Base-by-base conservation (phyloP, 2,329 filamentous ascomycete genomes). In the Colletotrichum sp. region DNA sequence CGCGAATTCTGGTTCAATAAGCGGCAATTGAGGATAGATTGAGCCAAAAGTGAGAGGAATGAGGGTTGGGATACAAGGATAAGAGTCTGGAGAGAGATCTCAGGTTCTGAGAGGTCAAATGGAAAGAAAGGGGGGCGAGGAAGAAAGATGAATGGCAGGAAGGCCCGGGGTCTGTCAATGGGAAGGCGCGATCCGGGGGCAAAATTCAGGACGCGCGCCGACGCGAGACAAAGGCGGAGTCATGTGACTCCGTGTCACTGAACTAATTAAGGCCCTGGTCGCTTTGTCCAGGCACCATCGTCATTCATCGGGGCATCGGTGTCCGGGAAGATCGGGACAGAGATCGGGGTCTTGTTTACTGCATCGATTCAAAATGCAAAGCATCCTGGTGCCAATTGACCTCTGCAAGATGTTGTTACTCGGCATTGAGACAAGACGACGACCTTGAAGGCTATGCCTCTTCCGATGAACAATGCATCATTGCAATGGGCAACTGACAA, bases 221-320 rank as follows among this genome's bases (percentile, higher is more conserved):
- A 85, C 84, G 83, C 84, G 84, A 85, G 80, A 79, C 71, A 63
- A 78, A 72, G 81, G 79, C 83, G 84, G 76, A 76, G 77, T 85
- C 84, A 85, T 83, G 82, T 68, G 78, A 71, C 19, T 27, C 77
- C 75, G 74, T 76, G 80, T 74, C 34, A 16, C 8, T 27, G 36
- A 22, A 44, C 13, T 30, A 48, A 73, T 76, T 44, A 39, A 55
- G 15, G 15, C 28, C 22, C 70, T n/a, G 52, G 44, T n/a, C 44
- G 44, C 59, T 67, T 36, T 68, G 25, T 30, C 59, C 30, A 59
- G 44, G 63, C 55, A 75, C n/a, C n/a, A 34, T 65, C 74, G 64
- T 76, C 74, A 48, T 48, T 48, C 11, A 48, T 48, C n/a, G 44
- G 39, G 44, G n/a, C 6, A 76, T 76, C n/a, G 16, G 19, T 39